Percentiles rank a stretch among this genome's conserved stretches.
These are phyloP conservation scores for Angophora floribunda DNA, from an alignment of 345 rosid species.

Conservation along the genomic window DNA sequence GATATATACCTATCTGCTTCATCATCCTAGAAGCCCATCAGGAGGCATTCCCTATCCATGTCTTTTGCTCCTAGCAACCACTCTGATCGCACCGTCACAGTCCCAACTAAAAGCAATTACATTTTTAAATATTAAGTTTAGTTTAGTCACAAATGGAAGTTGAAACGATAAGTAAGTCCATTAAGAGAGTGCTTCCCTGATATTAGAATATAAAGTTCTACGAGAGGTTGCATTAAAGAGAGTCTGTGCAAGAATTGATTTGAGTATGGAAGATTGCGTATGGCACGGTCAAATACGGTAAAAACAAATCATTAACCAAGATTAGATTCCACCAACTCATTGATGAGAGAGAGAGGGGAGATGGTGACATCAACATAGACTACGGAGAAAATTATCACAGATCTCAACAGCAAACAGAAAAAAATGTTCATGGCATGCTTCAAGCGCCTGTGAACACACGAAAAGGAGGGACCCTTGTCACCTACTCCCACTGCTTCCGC, in stretches of 20 bases:
- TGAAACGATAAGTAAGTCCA: neutral
- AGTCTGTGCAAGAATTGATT: neutral
- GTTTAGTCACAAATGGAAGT: neutral
- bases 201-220: neutral
- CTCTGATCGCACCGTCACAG: too few relatives aligned
- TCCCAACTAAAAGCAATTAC: neutral
- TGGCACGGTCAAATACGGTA: neutral
- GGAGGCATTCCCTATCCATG: too few relatives aligned
- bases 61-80: too few relatives aligned
- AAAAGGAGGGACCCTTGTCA: neutral
- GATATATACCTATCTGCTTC: too few relatives aligned
- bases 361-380: neutral
- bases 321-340: neutral
- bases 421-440: neutral
- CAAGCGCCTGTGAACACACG: neutral
- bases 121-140: neutral
- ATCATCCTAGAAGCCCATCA: too few relatives aligned
- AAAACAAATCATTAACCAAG: neutral
- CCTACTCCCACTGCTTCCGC: neutral
- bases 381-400: neutral
- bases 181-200: neutral
- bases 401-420: neutral
- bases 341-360: neutral
- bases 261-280: neutral
- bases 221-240: neutral